phyloP scores from a whole-genome alignment of 2,329 filamentous ascomycete species.

The Tolypocladium nubicola region DNA sequence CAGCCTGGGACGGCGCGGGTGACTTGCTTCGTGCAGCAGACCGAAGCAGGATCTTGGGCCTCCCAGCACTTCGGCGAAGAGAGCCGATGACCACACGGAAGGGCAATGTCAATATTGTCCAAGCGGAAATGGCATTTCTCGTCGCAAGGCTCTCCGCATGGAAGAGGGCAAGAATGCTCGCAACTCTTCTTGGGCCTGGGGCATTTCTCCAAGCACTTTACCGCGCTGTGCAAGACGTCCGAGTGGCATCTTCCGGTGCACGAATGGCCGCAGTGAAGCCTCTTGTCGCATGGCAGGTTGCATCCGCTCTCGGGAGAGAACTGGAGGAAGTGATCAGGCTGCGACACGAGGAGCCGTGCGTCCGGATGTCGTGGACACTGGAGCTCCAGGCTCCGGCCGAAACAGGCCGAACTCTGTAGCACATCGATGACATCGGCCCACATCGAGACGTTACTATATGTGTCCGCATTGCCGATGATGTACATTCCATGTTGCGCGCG shows the following conservation, averaged over 20 bases:
- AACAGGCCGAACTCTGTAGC: constrained; percentile 29
- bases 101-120: constrained; percentile 13
- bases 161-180: constrained; percentile 29
- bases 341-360: constrained; percentile 34
- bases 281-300: constrained; percentile 33
- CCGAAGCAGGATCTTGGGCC: constrained; percentile 28
- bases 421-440: constrained; percentile 49
- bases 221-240: constrained; percentile 31
- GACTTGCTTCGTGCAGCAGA: constrained; percentile 39
- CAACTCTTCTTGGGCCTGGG: constrained; percentile 29
- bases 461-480: constrained; percentile 56
- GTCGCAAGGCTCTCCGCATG: constrained; percentile 33
- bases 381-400: constrained; percentile 42
- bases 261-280: constrained; percentile 36
- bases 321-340: constrained; percentile 45
- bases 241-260: constrained; percentile 38
- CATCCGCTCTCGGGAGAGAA: constrained; percentile 56
- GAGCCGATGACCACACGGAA: constrained; percentile 32
- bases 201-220: constrained; percentile 34
- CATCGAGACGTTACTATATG: constrained; percentile 47
- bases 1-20: constrained; percentile 41
- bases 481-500: constrained; percentile 62
- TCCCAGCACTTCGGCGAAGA: constrained; percentile 24
- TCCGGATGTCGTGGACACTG: constrained; percentile 51
- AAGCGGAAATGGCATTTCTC: constrained; percentile 23